Evolutionary conservation across 208 protist species (phyloP).

Genomic region (Herpetomonas tarakana): DNA sequence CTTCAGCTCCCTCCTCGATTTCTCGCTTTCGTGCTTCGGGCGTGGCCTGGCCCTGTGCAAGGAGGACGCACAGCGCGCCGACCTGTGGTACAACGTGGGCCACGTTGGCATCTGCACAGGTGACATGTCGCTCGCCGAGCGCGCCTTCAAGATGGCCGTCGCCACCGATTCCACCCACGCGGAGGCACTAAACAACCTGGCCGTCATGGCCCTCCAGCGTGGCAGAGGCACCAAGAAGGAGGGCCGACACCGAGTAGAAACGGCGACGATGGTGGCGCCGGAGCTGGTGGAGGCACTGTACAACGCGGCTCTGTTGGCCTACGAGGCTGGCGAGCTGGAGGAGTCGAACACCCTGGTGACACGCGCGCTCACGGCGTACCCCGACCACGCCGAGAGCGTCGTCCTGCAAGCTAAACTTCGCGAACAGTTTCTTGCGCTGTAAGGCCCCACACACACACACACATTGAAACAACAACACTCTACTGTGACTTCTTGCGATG

Average conservation of each 20-base stretch:
- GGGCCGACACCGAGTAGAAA: slow-evolving; percentile 66
- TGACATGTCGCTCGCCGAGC: slow-evolving; percentile 87
- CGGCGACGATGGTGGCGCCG: slow-evolving; percentile 63
- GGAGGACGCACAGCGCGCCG: slow-evolving; percentile 67
- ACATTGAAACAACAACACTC: no score
- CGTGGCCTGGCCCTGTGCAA: slow-evolving; percentile 65
- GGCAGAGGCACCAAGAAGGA: slow-evolving; percentile 10
- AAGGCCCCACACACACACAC: neutral
- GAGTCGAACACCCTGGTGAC: slow-evolving; percentile 55
- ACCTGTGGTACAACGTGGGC: slow-evolving; percentile 97
- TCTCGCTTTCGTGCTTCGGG: slow-evolving; percentile 92
- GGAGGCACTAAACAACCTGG: slow-evolving; percentile 95
- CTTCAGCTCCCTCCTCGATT: slow-evolving; percentile 92
- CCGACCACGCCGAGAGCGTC: slow-evolving; percentile 83
- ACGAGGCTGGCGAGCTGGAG: slow-evolving; percentile 77
- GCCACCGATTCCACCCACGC: slow-evolving; percentile 85
- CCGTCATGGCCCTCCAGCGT: slow-evolving; percentile 78
- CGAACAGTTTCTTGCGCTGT: slow-evolving; percentile 52
- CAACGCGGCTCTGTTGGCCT: slow-evolving; percentile 85
- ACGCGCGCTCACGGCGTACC: slow-evolving; percentile 67
- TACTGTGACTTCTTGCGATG: no score
- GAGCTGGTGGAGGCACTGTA: slow-evolving; percentile 91
- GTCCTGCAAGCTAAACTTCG: slow-evolving; percentile 58
- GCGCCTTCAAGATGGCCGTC: slow-evolving; percentile 91
- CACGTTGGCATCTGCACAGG: slow-evolving; percentile 93